Evolutionary conservation across 192 early-diverging fungal genomes (phyloP).

Genomic region (Linderina pennispora): DNA sequence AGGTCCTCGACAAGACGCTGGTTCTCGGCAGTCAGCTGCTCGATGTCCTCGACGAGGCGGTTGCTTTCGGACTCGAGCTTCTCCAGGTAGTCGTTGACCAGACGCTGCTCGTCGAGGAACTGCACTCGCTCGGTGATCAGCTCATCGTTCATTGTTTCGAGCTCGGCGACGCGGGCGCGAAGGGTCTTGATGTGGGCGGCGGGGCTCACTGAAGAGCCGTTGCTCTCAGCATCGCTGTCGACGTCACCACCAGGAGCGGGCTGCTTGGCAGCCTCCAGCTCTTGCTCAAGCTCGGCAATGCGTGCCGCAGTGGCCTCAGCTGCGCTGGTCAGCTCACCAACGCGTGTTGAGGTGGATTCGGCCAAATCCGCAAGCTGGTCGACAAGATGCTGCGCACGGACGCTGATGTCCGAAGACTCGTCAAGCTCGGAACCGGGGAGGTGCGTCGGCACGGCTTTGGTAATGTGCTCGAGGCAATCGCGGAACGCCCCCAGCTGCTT

Average conservation of each 20-base stretch:
- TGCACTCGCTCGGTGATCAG: conserved; percentile 50
- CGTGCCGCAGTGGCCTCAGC: conserved; percentile 2
- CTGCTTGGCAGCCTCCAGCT: conserved; percentile 4
- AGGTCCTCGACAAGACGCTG: conserved; percentile 39
- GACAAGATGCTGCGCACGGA: background rate
- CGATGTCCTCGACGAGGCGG: conserved; percentile 71
- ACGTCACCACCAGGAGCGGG: background rate
- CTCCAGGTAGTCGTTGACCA: conserved; percentile 38
- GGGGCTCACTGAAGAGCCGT: background rate
- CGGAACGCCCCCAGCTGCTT: conserved; percentile 3
- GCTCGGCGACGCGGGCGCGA: conserved; percentile 51
- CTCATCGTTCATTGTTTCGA: conserved; percentile 50
- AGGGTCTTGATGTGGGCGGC: conserved; percentile 43
- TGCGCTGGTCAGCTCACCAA: background rate
- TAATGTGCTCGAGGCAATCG: conserved; percentile 1
- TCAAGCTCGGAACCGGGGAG: conserved; percentile 7
- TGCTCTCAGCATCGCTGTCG: background rate
- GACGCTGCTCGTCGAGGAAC: conserved; percentile 10
- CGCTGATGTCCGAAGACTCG: background rate
- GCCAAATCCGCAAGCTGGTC: background rate
- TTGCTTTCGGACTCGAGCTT: conserved; percentile 68
- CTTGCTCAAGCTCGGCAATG: conserved; percentile 2
- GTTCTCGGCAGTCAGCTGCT: conserved; percentile 59
- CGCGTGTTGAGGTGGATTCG: background rate
- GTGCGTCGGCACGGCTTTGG: conserved; percentile 1